Base-by-base conservation (phyloP, 2,329 filamentous ascomycete genomes). In the Cordyceps farinosa region DNA sequence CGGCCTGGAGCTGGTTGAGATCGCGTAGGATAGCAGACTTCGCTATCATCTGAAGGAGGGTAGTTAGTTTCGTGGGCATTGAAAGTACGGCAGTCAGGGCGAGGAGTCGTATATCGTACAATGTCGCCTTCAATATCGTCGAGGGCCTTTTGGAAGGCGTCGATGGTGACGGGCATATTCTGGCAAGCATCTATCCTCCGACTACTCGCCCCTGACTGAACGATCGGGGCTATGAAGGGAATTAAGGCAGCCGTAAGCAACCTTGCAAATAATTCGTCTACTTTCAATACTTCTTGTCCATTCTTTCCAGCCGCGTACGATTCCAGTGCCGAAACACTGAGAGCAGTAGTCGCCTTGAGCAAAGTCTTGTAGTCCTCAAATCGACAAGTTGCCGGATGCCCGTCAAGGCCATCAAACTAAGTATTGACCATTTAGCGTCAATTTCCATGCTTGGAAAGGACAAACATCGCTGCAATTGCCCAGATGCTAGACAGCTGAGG, bases 111-210 rank as follows among this genome's bases (percentile, higher is more conserved):
- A 6, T 65, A 80, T 72, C 59, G 9, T 75, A 86, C 84, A 69
- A 87, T 84, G 32, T 87, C 83, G 64, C 72, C 73, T 69, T 87
- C 85, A 5, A 87, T 69, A 7, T 84, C 81, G 65, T 87, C 82
- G 2, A 88, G 73, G 8, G 82, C 81, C 62, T 74, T 73, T 64
- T 87, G 83, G 69, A 84, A 85, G 7, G 72, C 70, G 44, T 73
- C 73, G 62, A 83, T 77, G n/a, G 77, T 77, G 48, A 82, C 79
- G 38, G 77, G 74, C 61, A 84, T 34, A 34, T 34, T 34, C 32
- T 34, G 32, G 32, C 32, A 34, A 34, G 32, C 32, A 34, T 34
- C 32, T 34, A 34, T 34, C 32, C 32, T 34, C 32, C 32, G 32
- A 34, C 32, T 34, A 34, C 32, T 34, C 32, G 32, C 32, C 32